Percentiles rank a stretch among this genome's conserved stretches.
phyloP scores from a whole-genome alignment of 768 basidiomycete genomes.

The Psilocybe cyanescens region DNA sequence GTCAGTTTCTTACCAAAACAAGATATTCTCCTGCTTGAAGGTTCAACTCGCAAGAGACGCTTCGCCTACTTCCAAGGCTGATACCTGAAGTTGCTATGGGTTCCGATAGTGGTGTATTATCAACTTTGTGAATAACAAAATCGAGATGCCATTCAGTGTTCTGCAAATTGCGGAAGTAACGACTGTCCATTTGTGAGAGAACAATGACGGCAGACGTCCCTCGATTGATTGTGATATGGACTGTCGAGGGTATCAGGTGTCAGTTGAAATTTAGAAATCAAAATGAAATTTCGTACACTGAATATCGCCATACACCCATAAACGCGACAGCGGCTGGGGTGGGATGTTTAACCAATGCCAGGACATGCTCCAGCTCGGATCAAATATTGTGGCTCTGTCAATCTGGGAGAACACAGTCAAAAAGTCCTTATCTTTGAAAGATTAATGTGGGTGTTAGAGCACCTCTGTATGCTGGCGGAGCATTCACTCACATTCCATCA shows the following conservation, averaged over 20 bases:
- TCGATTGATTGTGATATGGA: constrained; percentile 27
- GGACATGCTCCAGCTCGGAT: constrained; percentile 42
- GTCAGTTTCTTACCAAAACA: no score
- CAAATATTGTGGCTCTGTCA: constrained; percentile 42
- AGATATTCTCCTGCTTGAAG: no score
- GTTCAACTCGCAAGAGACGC: no score
- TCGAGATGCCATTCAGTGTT: constrained; percentile 44
- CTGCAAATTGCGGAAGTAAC: constrained; percentile 44
- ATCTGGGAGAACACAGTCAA: constrained; percentile 38
- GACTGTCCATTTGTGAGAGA: constrained; percentile 44
- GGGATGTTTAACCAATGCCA: constrained; percentile 44
- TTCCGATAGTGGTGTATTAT: constrained; percentile 30
- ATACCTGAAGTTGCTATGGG: constrained; percentile 31
- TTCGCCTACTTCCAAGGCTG: constrained; percentile 21
- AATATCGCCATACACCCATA: constrained; percentile 50
- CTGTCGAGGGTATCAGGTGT: no score
- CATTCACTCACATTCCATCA: constrained; percentile 45
- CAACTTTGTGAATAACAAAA: constrained; percentile 42
- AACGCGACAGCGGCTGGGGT: constrained; percentile 34
- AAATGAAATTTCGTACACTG: constrained; percentile 35
- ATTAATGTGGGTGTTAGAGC: background rate
- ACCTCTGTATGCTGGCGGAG: constrained; percentile 27
- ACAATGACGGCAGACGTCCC: constrained; percentile 42
- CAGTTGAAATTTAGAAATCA: no score
- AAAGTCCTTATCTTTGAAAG: constrained; percentile 35